Evolutionary conservation across 2,329 filamentous ascomycete species (phyloP), one percentile per base, ranked within the genome.

Genomic region (Cladophialophora bantiana): DNA sequence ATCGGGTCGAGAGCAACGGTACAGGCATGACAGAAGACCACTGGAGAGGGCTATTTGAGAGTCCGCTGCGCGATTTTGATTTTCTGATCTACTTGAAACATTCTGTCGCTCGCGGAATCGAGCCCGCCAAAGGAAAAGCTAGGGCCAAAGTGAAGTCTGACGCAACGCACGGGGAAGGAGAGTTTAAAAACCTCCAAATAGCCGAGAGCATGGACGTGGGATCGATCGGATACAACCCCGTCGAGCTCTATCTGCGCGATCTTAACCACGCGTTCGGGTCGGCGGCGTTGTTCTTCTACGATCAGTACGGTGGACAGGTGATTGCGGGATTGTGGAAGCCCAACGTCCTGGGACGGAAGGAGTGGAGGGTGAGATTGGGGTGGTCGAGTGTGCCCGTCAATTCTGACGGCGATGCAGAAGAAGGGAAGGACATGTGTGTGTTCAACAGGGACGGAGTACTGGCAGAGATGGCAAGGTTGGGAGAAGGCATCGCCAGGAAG

Each of bases 131-230:
- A 32, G 32, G 18, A 12, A 59, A 42, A 36, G 38, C 26, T 26
- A 26, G 26, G 15, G 34, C 45, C 15, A 42, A 40, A 55, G 35
- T 56, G 26, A 65, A 52, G 54, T 45, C 56, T 26, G 26, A 26
- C 3, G 52, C 52, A 7, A 18, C 4, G n/a, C 45, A 36, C 15
- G 53, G 32, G 9, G 45, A 73, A 64, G 50, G 10, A 26, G 84
- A 84, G 35, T 97, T 90, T 83, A 97, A 96, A 80, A 97, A 97
- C 76, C 83, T 97, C 38, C 87, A 90, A 71, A 80, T 87, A 35
- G 64, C 59, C 48, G 58, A 79, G 75, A 68, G 77, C 79, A 9
- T 83, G 3, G 74, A 76, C 52, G 75, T 78, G 62, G 70, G 78
- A 72, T 59, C 84, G 38, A 73, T 89, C 4, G 85, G 87, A 1